Evolutionary conservation across 2,329 filamentous ascomycete species (phyloP).

Genomic region (Phyllosticta paracitricarpa): DNA sequence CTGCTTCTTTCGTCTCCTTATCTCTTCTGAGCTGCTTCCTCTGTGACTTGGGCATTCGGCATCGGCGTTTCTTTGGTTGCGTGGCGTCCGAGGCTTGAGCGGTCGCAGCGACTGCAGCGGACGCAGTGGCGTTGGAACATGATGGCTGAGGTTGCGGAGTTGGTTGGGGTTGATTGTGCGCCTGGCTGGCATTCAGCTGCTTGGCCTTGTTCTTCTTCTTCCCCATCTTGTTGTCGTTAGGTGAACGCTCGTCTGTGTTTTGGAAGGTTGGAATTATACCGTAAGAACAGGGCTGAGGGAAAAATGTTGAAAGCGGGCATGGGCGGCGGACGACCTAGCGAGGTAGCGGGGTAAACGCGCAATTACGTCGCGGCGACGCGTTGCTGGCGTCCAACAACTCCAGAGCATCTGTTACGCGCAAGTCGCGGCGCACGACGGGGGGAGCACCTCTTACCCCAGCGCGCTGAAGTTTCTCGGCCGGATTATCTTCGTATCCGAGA

Average conservation of each 20-base stretch:
- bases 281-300: background rate
- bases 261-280: background rate
- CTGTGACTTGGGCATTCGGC: background rate
- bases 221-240: conserved; percentile 2
- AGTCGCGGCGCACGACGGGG: too few species aligned
- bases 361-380: background rate
- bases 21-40: background rate
- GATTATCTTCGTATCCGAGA: background rate
- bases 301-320: background rate
- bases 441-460: background rate
- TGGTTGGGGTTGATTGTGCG: background rate
- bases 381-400: background rate
- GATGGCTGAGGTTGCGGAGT: background rate
- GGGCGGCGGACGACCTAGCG: background rate
- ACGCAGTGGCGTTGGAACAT: background rate
- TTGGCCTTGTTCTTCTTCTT: conserved; percentile 6
- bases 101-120: background rate
- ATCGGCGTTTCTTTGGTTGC: background rate
- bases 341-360: background rate
- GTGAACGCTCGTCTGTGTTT: background rate
- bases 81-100: background rate
- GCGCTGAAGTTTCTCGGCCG: background rate
- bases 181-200: conserved; percentile 1
- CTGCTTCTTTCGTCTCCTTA: background rate
- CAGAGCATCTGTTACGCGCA: background rate